Conservation (phyloP, 352 stramenopile species). For the Aphanomyces astaci region DNA sequence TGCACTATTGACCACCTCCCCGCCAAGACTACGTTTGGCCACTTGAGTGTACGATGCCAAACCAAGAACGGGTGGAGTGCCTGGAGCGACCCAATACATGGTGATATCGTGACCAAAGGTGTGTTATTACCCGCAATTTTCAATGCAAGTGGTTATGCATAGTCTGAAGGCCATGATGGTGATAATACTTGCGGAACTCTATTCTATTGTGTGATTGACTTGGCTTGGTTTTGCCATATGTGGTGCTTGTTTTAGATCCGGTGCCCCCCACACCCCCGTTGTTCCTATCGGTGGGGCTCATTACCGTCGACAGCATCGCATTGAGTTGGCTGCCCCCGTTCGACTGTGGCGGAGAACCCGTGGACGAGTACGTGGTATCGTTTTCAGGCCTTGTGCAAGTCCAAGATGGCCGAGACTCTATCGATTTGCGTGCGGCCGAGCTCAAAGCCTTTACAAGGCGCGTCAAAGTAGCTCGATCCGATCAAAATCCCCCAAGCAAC, state of each 20-base stretch:
- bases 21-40: constrained; percentile 16
- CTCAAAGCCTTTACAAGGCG: constrained; percentile 29
- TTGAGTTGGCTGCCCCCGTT: constrained; percentile 53
- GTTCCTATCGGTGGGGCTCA: constrained; percentile 39
- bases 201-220: too few relatives aligned
- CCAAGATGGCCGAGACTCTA: constrained; percentile 28
- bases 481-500: too few relatives aligned
- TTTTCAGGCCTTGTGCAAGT: constrained; percentile 57
- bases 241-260: neutral
- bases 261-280: constrained; percentile 35
- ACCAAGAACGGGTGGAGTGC: constrained; percentile 21
- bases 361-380: constrained; percentile 60
- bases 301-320: constrained; percentile 57
- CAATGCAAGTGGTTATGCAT: too few relatives aligned
- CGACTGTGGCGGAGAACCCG: constrained; percentile 43
- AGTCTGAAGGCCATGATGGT: neutral
- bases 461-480: neutral
- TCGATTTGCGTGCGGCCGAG: constrained; percentile 49
- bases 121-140: neutral
- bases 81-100: constrained; percentile 4
- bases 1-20: constrained; percentile 9
- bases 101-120: constrained; percentile 5
- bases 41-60: constrained; percentile 20
- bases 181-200: too few relatives aligned
- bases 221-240: neutral